A percentile compares a stretch with the other conserved stretches of the same genome.
Conservation (phyloP, 2,329 filamentous ascomycete genomes). For the Calonectria crousiana region DNA sequence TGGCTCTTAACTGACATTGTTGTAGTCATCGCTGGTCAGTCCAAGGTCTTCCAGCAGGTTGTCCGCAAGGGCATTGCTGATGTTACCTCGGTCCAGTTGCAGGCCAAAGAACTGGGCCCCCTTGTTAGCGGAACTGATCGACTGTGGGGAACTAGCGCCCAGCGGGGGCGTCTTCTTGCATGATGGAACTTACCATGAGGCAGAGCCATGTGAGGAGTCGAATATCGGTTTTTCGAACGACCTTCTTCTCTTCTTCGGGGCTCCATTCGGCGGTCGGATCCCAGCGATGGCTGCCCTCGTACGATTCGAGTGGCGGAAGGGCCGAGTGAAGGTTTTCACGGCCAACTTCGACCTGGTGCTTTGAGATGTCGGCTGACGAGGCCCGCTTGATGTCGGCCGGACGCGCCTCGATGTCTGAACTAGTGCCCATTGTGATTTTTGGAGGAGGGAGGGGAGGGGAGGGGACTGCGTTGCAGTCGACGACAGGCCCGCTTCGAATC, state of each 20-base stretch:
- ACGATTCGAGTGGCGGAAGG: constrained; percentile 47
- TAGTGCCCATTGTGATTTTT: constrained; percentile 35
- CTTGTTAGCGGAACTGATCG: constrained; percentile 35
- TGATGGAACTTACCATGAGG: constrained; percentile 50
- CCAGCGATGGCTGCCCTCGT: constrained; percentile 57
- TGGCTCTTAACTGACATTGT: constrained; percentile 53
- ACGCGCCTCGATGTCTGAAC: constrained; percentile 45
- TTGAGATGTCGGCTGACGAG: constrained; percentile 41
- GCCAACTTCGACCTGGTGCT: constrained; percentile 49
- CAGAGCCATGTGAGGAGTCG: constrained; percentile 57
- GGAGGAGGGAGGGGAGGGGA: background rate
- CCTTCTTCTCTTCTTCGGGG: constrained; percentile 65
- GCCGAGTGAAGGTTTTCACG: constrained; percentile 52
- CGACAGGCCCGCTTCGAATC: background rate
- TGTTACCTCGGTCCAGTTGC: constrained; percentile 73
- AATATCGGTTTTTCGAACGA: constrained; percentile 66
- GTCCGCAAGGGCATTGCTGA: constrained; percentile 72
- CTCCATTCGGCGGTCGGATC: constrained; percentile 62
- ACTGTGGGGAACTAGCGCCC: constrained; percentile 4
- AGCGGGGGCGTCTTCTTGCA: background rate
- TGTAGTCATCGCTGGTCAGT: constrained; percentile 65
- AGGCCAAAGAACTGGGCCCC: constrained; percentile 67
- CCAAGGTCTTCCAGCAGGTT: constrained; percentile 68
- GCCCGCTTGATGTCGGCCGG: constrained; percentile 40
- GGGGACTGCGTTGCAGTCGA: background rate